Evolutionary conservation across 805 yeast species (phyloP).

Genomic region (Starmerella geochares): DNA sequence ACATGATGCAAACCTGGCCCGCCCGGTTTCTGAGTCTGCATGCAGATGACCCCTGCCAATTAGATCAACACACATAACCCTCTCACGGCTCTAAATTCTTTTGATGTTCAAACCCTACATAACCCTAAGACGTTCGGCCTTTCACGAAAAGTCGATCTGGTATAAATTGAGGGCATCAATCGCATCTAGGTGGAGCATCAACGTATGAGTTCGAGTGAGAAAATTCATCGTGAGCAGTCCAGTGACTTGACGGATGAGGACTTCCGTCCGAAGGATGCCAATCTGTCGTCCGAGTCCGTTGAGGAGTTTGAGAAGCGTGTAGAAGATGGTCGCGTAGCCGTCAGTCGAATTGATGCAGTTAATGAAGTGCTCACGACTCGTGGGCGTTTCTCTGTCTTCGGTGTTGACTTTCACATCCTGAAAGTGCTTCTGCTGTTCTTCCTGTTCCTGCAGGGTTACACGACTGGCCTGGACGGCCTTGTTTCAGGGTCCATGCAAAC

Average conservation of each 20-base stretch:
- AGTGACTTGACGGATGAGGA: background rate
- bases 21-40: background rate
- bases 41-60: background rate
- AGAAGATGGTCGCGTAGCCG: conserved; percentile 10
- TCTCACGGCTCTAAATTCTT: background rate
- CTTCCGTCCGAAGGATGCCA: background rate
- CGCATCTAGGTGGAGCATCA: background rate
- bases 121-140: background rate
- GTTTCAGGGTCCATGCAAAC: conserved; percentile 44
- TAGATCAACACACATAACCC: background rate
- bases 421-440: conserved; percentile 35
- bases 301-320: background rate
- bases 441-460: conserved; percentile 47
- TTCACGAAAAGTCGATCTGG: background rate
- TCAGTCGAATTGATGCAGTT: conserved; percentile 16
- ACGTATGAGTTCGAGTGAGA: background rate
- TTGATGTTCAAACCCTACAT: background rate
- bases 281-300: background rate
- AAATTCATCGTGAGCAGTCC: background rate
- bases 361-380: conserved; percentile 4
- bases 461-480: conserved; percentile 55
- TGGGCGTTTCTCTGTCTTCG: conserved; percentile 4
- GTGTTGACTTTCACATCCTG: conserved; percentile 3
- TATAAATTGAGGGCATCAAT: background rate
- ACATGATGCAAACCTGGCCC: background rate